Base-by-base conservation (phyloP, 2,329 filamentous ascomycete species). In the Neofusicoccum parvum region DNA sequence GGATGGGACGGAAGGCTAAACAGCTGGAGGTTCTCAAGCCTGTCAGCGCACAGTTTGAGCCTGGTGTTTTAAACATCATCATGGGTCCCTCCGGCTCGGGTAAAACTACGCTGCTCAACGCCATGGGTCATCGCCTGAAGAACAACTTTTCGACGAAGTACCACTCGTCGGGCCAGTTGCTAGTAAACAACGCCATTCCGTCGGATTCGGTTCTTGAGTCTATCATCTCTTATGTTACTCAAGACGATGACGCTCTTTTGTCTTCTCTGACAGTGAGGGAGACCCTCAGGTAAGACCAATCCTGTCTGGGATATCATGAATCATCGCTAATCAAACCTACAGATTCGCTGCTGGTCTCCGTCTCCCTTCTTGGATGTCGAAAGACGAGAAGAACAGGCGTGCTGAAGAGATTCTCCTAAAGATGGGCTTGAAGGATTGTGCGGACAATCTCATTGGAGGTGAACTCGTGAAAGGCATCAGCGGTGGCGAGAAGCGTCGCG, bases 41-140 rank as follows among this genome's bases (percentile, higher is more conserved):
- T 0, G 82, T 93, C 12, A 88, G 83, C 1, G 81, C 89, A 0
- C 86, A 85, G 0, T 93, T 94, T 69, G 82, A 86, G 53, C 85
- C 91, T 0, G 90, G 90, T 0, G 80, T 85, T 14, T 73, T 94
- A 14, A 93, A 93, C 68, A 84, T 92, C 27, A 91, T 94, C 68
- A 92, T 93, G 90, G 91, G 91, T 0, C 91, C 91, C 0, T 92
- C 90, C 0, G 91, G 91, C 0, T 90, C 87, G 51, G 91, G 91
- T 1, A 94, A 94, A 75, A 92, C 90, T 0, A 90, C 89, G 0
- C 80, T 92, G 0, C 80, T 93, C 11, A 92, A 92, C 72, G 84
- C 88, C 1, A 90, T 94, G 85, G 89, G 91, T 1, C 79, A 87
- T 3, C 82, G 91, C 15, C 78, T 93, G 4, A 85, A 87, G 32